A percentile compares a stretch with the other conserved stretches of the same genome.
phyloP scores from a whole-genome alignment of 441 rosid species.

The Pelargonium citronellum region DNA sequence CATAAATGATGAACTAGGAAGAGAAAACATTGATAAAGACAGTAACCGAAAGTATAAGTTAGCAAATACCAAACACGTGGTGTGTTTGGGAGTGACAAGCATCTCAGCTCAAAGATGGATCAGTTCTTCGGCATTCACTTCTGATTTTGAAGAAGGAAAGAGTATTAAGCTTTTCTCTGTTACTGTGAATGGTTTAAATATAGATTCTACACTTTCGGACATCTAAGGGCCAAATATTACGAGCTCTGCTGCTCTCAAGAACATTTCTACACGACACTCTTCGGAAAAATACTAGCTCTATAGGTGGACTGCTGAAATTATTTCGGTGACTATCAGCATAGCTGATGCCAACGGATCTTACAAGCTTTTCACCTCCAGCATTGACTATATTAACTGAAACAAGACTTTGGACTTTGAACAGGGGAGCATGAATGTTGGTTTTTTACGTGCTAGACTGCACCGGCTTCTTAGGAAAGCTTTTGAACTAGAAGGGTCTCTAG shows the following conservation, averaged over 20 bases:
- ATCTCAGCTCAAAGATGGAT: background rate
- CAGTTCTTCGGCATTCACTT: background rate
- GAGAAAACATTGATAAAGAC: background rate
- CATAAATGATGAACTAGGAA: background rate
- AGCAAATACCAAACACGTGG: background rate
- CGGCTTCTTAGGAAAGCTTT: background rate
- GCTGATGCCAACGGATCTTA: slow-evolving; percentile 1
- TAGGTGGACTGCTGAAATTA: background rate
- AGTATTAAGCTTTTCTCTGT: background rate
- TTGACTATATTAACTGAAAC: too few species aligned
- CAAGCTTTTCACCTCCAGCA: background rate
- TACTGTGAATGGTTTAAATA: background rate
- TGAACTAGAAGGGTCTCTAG: background rate
- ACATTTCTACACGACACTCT: background rate
- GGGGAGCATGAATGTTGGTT: background rate
- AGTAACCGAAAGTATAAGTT: background rate
- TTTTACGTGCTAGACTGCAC: background rate
- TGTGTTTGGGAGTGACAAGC: background rate
- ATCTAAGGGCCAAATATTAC: background rate
- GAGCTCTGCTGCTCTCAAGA: too few species aligned
- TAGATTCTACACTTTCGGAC: background rate
- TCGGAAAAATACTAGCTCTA: background rate
- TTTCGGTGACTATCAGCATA: background rate
- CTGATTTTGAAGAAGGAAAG: background rate
- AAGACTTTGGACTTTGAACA: background rate